Conservation (phyloP, 192 early-diverging fungal species). For the Phlyctochytrium arcticum region DNA sequence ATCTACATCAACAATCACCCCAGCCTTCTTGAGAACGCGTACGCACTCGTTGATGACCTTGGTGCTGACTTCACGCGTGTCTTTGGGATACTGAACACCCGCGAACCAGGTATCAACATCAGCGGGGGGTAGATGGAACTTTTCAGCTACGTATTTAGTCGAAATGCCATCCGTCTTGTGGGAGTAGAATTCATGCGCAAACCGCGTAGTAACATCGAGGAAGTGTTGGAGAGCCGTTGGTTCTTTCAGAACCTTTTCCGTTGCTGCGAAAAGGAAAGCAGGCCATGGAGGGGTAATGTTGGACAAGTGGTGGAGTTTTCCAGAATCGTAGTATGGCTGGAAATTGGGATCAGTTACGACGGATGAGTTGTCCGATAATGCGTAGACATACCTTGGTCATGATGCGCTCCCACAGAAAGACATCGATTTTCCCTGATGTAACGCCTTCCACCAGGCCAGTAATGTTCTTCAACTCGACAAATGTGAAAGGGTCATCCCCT, state of each 20-base stretch:
- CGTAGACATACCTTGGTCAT: conserved; percentile 68
- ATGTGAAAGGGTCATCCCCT: conserved; percentile 48
- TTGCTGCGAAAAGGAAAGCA: conserved; percentile 77
- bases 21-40: conserved; percentile 51
- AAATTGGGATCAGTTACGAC: neutral
- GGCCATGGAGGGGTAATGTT: conserved; percentile 87
- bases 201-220: conserved; percentile 37
- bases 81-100: conserved; percentile 50
- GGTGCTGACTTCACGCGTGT: conserved; percentile 37
- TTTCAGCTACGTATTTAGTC: conserved; percentile 41
- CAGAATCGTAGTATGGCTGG: conserved; percentile 62
- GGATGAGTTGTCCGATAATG: neutral
- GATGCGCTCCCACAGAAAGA: conserved; percentile 87
- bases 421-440: conserved; percentile 58
- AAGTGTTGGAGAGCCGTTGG: conserved; percentile 19
- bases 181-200: conserved; percentile 42
- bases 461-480: conserved; percentile 72
- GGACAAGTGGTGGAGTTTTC: conserved; percentile 66
- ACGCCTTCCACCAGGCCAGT: conserved; percentile 66
- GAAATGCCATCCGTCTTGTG: conserved; percentile 39
- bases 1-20: conserved; percentile 22
- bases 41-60: conserved; percentile 46
- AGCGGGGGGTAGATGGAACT: conserved; percentile 40
- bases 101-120: conserved; percentile 68
- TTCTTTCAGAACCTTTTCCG: conserved; percentile 33